Base-by-base conservation (phyloP, 2,329 filamentous ascomycete genomes). In the Aspergillus fijiensis region DNA sequence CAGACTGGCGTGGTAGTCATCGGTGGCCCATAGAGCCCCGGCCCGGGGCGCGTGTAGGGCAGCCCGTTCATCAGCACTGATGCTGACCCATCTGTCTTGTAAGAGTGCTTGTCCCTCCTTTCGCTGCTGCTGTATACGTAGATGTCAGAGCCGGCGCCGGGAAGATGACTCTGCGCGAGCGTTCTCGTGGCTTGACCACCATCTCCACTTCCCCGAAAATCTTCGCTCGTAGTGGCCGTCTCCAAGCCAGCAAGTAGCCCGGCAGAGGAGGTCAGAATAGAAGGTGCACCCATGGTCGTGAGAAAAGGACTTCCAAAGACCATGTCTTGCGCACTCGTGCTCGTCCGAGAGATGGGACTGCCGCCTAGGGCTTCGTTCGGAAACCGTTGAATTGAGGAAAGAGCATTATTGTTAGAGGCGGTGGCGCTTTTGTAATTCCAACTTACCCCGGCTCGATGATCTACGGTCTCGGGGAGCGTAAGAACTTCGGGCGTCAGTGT, bases 21-120 rank as follows among this genome's bases (percentile, higher is more conserved):
- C 31, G 47, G 29, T 16, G 31, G 35, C 12, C 48, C 49, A 3
- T 27, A 29, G 48, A 49, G 42, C 21, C 58, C 27, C 23, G 49
- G 67, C 49, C 63, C 67, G n/a, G 72, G 67, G 25, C 73, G 76
- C 11, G 69, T 72, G 50, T 81, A 81, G 16, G 67, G 68, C 31
- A 78, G 69, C 2, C 78, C 79, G 48, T 71, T 80, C 31, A 79
- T 69, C 6, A 81, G 63, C 1, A 71, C 74, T 6, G 68, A 68
- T 14, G 73, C 70, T 33, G 65, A 64, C 7, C 64, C 60, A 3
- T 65, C 66, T 11, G 61, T 54, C 2, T 67, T 60, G 3, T 72
- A 72, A 35, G 68, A 68, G 21, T 67, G 66, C 58, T 74, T 77
- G 21, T 50, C 31, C 19, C 67, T 68, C 33, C 68, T 65, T 55